Percentiles rank a stretch among this genome's conserved stretches.
phyloP scores from a whole-genome alignment of 2,329 filamentous ascomycete genomes.

The Bipolaris bicolor region DNA sequence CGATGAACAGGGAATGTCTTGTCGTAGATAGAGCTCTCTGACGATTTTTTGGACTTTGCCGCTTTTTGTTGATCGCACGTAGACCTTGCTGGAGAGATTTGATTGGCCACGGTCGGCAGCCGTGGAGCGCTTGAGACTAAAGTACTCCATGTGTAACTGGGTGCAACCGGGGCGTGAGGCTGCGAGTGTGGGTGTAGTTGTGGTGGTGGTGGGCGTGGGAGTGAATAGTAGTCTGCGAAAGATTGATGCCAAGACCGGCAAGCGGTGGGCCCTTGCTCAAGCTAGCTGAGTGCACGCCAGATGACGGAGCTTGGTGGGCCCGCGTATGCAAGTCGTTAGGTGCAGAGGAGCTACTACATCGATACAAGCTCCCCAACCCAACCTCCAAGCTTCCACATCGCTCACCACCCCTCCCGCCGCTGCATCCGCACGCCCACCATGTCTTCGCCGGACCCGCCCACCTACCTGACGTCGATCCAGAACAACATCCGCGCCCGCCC shows the following conservation, averaged over 20 bases:
- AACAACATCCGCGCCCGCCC: conserved; percentile 96
- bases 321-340: conserved; percentile 37
- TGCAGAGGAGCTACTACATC: conserved; percentile 9
- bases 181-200: conserved; percentile 6
- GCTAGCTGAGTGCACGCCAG: conserved; percentile 31
- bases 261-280: conserved; percentile 16
- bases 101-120: conserved; percentile 63
- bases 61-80: conserved; percentile 90
- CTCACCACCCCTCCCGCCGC: background rate
- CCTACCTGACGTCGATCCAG: conserved; percentile 85
- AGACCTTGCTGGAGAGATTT: conserved; percentile 93
- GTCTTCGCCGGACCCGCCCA: conserved; percentile 84
- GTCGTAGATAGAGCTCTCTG: conserved; percentile 90
- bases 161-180: conserved; percentile 8
- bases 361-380: background rate
- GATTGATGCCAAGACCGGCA: conserved; percentile 39
- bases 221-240: conserved; percentile 26
- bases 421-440: conserved; percentile 57
- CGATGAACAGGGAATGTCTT: conserved; percentile 97
- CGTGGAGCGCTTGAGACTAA: conserved; percentile 65
- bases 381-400: conserved; percentile 5
- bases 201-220: conserved; percentile 13
- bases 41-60: conserved; percentile 99
- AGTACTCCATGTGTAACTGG: conserved; percentile 41
- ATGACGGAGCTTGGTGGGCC: conserved; percentile 45